Percentiles rank a stretch among this genome's conserved stretches.
These are phyloP conservation scores for Mortierella sp. DNA, from an alignment of 371 early-diverging fungal genomes.

Conservation along the genomic window DNA sequence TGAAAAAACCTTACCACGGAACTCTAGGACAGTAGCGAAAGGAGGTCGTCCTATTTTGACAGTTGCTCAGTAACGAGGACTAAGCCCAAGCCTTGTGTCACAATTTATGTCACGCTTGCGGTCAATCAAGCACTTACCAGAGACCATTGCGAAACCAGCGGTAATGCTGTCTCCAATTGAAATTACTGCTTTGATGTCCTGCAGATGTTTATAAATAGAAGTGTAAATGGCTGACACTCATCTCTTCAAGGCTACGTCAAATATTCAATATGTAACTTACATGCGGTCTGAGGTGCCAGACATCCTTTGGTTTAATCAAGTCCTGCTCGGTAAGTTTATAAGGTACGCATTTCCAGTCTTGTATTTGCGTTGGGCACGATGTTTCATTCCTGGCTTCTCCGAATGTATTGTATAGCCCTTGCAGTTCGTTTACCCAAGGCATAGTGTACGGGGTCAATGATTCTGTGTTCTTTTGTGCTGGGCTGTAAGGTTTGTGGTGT, in stretches of 20 bases:
- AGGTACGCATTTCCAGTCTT: conserved; percentile 61
- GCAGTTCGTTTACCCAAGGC: conserved; percentile 64
- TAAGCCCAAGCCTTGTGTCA: not conserved
- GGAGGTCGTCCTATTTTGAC: conserved; percentile 59
- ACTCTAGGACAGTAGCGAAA: conserved; percentile 66
- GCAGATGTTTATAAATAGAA: not conserved
- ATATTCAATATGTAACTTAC: conserved; percentile 50
- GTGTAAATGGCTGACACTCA: too few relatives aligned
- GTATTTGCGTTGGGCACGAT: conserved; percentile 59
- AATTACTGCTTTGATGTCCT: conserved; percentile 72
- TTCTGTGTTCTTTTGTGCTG: not conserved
- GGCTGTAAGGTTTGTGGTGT: not conserved
- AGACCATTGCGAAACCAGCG: conserved; percentile 70
- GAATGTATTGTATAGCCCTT: conserved; percentile 62
- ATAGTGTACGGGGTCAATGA: conserved; percentile 57
- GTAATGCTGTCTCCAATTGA: conserved; percentile 81
- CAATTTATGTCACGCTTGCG: not conserved
- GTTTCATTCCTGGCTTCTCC: conserved; percentile 53
- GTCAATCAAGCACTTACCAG: conserved; percentile 34
- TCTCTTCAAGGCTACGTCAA: not conserved
- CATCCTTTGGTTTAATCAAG: conserved; percentile 54
- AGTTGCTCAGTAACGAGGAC: not conserved
- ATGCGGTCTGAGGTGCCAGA: conserved; percentile 66
- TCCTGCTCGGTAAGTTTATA: conserved; percentile 61
- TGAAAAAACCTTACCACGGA: conserved; percentile 75